Evolutionary conservation across 2,329 filamentous ascomycete species (phyloP), one percentile per base, ranked within the genome.

Genomic region (Phaeomoniella chlamydospora): DNA sequence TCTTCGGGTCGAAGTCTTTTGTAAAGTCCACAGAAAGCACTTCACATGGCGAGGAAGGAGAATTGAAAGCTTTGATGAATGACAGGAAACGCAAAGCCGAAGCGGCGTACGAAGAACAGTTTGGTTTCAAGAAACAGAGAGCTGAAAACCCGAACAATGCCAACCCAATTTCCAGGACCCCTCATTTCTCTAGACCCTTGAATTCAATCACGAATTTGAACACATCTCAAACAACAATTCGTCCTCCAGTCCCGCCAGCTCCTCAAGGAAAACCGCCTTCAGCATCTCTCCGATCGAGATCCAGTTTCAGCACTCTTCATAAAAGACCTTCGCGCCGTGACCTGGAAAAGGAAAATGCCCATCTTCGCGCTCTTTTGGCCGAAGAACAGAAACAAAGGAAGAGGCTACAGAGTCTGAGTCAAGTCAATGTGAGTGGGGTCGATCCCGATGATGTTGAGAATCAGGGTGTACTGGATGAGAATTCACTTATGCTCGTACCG

Each of bases 81-180:
- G 44, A 49, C 18, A 41, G 46, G 12, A 49, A 49, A 36, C 39
- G 46, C 33, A 46, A 45, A 37, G 46, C 45, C 3, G 45, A 49
- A 34, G 42, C 42, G 18, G 42, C 43, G 15, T 47, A 48, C 31
- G 43, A 37, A 16, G 34, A 45, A 33, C 44, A 49, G 18, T 48
- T 49, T 34, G 43, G 45, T 4, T 34, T 34, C 12, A 17, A 13
- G 12, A 49, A 49, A 36, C 32, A 15, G 6, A 4, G 14, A 18
- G 16, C 30, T 5, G 30, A n/a, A 6, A 29, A 13, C 13, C 13
- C 22, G 13, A 29, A 10, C 22, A 32, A 32, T 14, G 30, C 13
- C 13, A n/a, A 12, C 9, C 22, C 6, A 9, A n/a, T 9, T 6
- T 9, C 9, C 22, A 26, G 22, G 9, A 34, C 17, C 4, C 32